Base-by-base conservation (phyloP, 345 rosid genomes). In the Syzygium grande region DNA sequence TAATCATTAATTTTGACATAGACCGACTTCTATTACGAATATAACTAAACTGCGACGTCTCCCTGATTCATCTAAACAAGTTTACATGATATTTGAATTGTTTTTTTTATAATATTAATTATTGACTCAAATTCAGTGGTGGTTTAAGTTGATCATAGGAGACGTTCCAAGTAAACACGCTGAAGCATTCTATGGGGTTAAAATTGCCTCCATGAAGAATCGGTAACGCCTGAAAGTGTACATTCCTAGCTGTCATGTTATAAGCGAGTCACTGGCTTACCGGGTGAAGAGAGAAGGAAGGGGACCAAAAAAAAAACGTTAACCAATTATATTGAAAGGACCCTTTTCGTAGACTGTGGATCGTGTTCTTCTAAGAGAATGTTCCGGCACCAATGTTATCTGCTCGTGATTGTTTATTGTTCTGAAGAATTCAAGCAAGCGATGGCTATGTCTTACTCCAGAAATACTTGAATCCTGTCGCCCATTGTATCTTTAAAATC, bases 401-500 rank as follows among this genome's bases (percentile, higher is more conserved):
- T 38, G 83, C 83, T 73, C 11, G 25, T 34, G 49, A 34, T 9
- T 19, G 80, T 11, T 10, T 19, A 73, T 34, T 73, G 80, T 19
- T 73, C 80, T 34, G 80, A 73, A 38, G 80, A 73, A 17, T 19
- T 46, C 49, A 38, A 34, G 80, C 49, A 41, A 61, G 68, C 8
- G 25, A 61, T 2, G 5, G 73, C 73, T 61, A 38, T 38, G 49
- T 46, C 25, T 93, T 86, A 97, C 88, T 95, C 99, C 11, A 97
- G 93, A 88, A 95, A 95, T 52, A 96, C 96, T 92, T 96, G 99
- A 92, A 97, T 97, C 92, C 97, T 92, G 91, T 96, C 99, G 73
- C 99, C 99, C 34, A 91, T 89, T 17, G 93, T 91, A 90, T 96
- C 98, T 5, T 93, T 92, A 88, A 96, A 97, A 90, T 97, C 99